A percentile compares a stretch with the other conserved stretches of the same genome.
Conservation (phyloP, 2,329 filamentous ascomycete genomes). For the Pseudogymnoascus sp. region DNA sequence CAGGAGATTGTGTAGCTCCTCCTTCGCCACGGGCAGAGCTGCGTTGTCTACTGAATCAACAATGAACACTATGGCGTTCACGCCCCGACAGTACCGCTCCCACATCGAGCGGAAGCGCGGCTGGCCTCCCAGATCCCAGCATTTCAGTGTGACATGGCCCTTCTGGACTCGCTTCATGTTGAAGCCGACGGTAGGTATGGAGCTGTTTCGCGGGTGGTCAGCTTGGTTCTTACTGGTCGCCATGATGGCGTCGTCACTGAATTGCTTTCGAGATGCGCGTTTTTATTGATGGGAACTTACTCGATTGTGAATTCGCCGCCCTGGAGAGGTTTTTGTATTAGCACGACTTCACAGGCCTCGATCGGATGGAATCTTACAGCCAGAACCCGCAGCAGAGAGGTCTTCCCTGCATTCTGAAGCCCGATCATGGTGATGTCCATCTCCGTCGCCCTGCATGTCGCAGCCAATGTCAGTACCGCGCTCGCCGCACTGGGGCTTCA, state of each 20-base stretch:
- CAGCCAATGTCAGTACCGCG: neutral
- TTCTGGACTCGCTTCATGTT: conserved; percentile 98
- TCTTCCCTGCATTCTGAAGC: conserved; percentile 96
- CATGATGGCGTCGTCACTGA: neutral
- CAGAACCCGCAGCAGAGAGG: conserved; percentile 83
- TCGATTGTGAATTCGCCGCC: conserved; percentile 98
- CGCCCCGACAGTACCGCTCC: conserved; percentile 96
- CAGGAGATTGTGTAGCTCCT: conserved; percentile 86
- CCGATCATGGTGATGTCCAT: conserved; percentile 99
- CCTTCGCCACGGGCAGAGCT: conserved; percentile 74
- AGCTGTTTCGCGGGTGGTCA: conserved; percentile 54
- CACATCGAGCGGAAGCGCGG: conserved; percentile 97
- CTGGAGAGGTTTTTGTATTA: conserved; percentile 40
- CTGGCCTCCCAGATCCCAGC: conserved; percentile 97
- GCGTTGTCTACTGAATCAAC: conserved; percentile 87
- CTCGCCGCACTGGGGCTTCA: neutral
- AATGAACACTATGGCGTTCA: conserved; percentile 97
- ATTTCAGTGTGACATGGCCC: conserved; percentile 96
- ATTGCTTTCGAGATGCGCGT: conserved; percentile 10
- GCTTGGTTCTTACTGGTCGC: conserved; percentile 19
- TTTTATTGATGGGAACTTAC: conserved; percentile 53
- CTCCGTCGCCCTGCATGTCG: conserved; percentile 73
- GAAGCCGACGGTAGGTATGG: conserved; percentile 96
- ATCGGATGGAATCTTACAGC: conserved; percentile 59
- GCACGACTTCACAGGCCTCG: conserved; percentile 18